These are phyloP conservation scores for Rhodotorula kratochvilovae DNA, from an alignment of 768 basidiomycete genomes.

Conservation along the genomic window DNA sequence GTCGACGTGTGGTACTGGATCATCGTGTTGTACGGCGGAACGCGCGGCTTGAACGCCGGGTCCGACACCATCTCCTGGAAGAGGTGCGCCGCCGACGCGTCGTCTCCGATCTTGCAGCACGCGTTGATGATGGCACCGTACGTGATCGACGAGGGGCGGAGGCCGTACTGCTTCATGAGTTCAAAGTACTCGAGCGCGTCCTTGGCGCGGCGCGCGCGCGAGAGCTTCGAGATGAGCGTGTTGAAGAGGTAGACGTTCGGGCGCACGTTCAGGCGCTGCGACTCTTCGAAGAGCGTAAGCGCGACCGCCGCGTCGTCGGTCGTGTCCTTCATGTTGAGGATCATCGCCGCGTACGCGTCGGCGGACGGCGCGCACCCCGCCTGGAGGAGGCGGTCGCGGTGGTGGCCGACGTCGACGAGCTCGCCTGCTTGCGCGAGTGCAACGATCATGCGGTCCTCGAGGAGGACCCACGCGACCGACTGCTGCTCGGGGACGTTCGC, in stretches of 20 bases:
- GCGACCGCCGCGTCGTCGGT: slow-evolving; percentile 92
- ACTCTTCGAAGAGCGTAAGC: slow-evolving; percentile 74
- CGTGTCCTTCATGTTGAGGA: slow-evolving; percentile 73
- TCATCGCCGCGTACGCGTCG: slow-evolving; percentile 82
- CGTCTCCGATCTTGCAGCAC: slow-evolving; percentile 88
- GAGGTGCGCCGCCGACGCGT: slow-evolving; percentile 68
- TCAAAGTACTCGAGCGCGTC: slow-evolving; percentile 80
- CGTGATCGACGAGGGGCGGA: slow-evolving; percentile 76
- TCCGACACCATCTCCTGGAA: slow-evolving; percentile 77
- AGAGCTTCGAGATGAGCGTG: slow-evolving; percentile 92
- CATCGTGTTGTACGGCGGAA: slow-evolving; percentile 98
- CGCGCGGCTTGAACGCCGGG: slow-evolving; percentile 73
- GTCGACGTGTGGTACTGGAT: slow-evolving; percentile 91
- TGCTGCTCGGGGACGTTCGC: slow-evolving; percentile 54
- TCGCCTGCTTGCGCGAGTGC: slow-evolving; percentile 76
- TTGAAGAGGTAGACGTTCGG: slow-evolving; percentile 91
- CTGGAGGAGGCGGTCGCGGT: slow-evolving; percentile 70
- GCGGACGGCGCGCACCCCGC: slow-evolving; percentile 73
- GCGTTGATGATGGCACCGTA: slow-evolving; percentile 88
- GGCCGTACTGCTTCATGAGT: slow-evolving; percentile 64
- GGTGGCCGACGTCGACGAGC: slow-evolving; percentile 70
- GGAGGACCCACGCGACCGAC: slow-evolving; percentile 61
- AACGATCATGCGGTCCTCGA: slow-evolving; percentile 88
- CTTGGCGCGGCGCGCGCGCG: slow-evolving; percentile 90
- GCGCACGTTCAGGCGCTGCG: slow-evolving; percentile 61